A percentile compares a stretch with the other conserved stretches of the same genome.
Evolutionary conservation across 2,329 filamentous ascomycete genomes (phyloP).

Genomic region (Pseudofabraea citricarpa): DNA sequence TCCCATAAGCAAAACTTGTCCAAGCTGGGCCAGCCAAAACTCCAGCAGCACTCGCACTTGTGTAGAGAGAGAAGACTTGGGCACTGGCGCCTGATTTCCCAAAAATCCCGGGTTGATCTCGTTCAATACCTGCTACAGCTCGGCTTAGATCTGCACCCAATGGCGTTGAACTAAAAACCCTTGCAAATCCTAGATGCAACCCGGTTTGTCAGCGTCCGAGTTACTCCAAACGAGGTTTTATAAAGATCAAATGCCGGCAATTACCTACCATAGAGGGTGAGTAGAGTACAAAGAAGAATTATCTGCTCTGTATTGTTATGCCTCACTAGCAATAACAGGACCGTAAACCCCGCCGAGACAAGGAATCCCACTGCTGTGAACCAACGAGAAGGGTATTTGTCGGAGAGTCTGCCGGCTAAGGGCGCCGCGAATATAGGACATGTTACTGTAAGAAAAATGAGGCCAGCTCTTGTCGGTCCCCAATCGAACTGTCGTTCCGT

Average conservation of each 20-base stretch:
- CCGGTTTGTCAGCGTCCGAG: neutral
- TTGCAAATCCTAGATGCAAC: constrained; percentile 6
- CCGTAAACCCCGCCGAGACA: constrained; percentile 48
- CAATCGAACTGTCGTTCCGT: constrained; percentile 48
- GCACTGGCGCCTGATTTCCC: constrained; percentile 6
- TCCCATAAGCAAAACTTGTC: constrained; percentile 6
- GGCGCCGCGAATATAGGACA: constrained; percentile 56
- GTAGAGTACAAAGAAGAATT: constrained; percentile 57
- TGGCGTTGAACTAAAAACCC: constrained; percentile 7
- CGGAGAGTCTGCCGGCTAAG: constrained; percentile 43
- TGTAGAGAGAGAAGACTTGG: constrained; percentile 11
- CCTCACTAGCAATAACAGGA: constrained; percentile 59
- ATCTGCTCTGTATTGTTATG: constrained; percentile 54
- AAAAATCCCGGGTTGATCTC: constrained; percentile 7
- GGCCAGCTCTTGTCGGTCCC: constrained; percentile 47
- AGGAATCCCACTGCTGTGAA: constrained; percentile 55
- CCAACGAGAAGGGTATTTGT: constrained; percentile 54
- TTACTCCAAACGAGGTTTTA: neutral
- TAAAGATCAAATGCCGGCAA: neutral
- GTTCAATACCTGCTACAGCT: constrained; percentile 7
- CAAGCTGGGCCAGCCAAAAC: constrained; percentile 9
- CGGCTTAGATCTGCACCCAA: constrained; percentile 8
- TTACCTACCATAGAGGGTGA: constrained; percentile 48
- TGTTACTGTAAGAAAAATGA: constrained; percentile 54
- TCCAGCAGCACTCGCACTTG: constrained; percentile 8